Evolutionary conservation across 2,329 filamentous ascomycete genomes (phyloP).

Genomic region (Hymenoscyphus occultus): DNA sequence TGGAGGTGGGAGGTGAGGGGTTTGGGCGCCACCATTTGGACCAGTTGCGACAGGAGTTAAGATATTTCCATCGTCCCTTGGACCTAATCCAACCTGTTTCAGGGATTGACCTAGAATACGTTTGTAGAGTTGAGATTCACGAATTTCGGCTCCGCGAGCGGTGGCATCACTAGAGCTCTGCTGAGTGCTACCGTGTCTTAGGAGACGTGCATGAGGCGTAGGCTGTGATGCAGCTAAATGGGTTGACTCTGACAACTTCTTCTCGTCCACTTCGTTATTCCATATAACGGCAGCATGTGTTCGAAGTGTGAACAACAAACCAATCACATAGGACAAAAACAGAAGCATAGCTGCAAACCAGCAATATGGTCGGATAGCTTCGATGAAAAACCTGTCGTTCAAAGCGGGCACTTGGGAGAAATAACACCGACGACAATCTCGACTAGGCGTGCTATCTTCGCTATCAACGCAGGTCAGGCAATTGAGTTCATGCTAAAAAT

Average conservation of each 20-base stretch:
- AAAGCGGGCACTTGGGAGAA: slow-evolving; percentile 85
- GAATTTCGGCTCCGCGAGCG: slow-evolving; percentile 57
- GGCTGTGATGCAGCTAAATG: slow-evolving; percentile 35
- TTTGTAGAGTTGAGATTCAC: slow-evolving; percentile 87
- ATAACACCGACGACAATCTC: slow-evolving; percentile 89
- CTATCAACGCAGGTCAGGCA: slow-evolving; percentile 65
- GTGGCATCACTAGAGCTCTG: slow-evolving; percentile 23
- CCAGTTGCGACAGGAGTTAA: slow-evolving; percentile 30
- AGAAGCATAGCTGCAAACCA: slow-evolving; percentile 82
- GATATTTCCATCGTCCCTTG: slow-evolving; percentile 47
- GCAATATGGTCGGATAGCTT: slow-evolving; percentile 90
- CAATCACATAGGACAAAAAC: slow-evolving; percentile 91
- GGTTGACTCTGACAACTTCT: slow-evolving; percentile 56
- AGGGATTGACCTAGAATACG: slow-evolving; percentile 88
- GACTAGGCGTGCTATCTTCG: slow-evolving; percentile 39
- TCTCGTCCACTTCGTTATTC: slow-evolving; percentile 81
- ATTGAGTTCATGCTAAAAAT: slow-evolving; percentile 77
- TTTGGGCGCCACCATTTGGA: slow-evolving; percentile 46
- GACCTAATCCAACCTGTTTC: slow-evolving; percentile 71
- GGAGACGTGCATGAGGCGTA: slow-evolving; percentile 26
- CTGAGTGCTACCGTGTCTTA: slow-evolving; percentile 28
- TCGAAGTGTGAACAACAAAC: slow-evolving; percentile 89
- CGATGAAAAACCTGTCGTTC: slow-evolving; percentile 82
- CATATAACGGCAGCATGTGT: slow-evolving; percentile 97
- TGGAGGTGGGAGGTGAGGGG: slow-evolving; percentile 74